A percentile compares a stretch with the other conserved stretches of the same genome.
Conservation (phyloP, 2,329 filamentous ascomycete genomes). For the Chalaropsis thielavioides region DNA sequence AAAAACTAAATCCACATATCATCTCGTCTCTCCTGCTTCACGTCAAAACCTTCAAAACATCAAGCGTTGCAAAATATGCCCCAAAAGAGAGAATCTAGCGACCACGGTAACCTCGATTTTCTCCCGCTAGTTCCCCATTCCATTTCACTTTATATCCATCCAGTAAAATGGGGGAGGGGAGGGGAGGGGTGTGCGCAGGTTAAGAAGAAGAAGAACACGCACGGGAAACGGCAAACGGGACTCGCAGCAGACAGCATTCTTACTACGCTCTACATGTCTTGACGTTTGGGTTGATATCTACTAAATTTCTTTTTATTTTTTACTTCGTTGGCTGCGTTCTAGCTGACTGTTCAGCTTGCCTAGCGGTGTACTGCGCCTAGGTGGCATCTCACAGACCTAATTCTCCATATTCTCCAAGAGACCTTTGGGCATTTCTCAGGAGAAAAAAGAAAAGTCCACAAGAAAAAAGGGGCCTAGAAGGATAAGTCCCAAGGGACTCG, state of each 20-base stretch:
- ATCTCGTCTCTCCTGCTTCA: not conserved
- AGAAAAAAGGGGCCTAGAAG: no score
- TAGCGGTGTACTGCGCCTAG: no score
- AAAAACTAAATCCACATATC: no score
- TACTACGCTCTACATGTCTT: not conserved
- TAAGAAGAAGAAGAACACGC: not conserved
- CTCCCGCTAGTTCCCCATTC: not conserved
- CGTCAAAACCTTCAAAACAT: constrained; percentile 5
- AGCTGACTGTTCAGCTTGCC: no score
- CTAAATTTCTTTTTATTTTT: no score
- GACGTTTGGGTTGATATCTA: not conserved
- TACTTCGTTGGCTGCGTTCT: no score
- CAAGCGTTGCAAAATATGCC: not conserved
- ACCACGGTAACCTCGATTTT: constrained; percentile 1
- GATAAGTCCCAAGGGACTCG: no score
- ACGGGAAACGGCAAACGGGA: not conserved
- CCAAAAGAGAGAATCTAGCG: constrained; percentile 2
- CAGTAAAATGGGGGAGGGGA: not conserved
- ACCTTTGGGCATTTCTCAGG: not conserved
- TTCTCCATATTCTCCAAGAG: not conserved
- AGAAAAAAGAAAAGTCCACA: no score
- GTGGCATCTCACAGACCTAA: not conserved
- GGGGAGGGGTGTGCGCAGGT: not conserved
- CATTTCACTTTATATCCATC: not conserved
- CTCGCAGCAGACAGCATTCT: not conserved